These are phyloP conservation scores for Lodderomyces margitis DNA, from an alignment of 1,139 yeast genomes.

Conservation along the genomic window DNA sequence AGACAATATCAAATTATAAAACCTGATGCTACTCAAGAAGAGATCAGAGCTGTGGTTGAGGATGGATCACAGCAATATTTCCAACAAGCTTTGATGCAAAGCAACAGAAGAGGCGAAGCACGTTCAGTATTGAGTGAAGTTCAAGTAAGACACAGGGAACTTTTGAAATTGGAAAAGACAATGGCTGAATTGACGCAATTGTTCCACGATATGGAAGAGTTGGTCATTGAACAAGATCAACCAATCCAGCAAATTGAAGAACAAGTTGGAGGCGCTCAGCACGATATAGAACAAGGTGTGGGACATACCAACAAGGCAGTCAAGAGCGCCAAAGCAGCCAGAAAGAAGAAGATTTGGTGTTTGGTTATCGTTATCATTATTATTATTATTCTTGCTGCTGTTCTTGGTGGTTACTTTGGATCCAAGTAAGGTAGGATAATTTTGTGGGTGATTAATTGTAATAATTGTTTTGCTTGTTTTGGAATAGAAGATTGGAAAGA, in stretches of 20 bases:
- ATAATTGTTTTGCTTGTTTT: too few relatives aligned
- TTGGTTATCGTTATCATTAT: slow-evolving; percentile 61
- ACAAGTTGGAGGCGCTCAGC: slow-evolving; percentile 80
- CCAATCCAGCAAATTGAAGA: slow-evolving; percentile 81
- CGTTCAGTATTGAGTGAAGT: slow-evolving; percentile 94
- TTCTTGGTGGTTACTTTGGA: slow-evolving; percentile 52
- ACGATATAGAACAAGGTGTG: slow-evolving; percentile 89
- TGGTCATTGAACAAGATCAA: slow-evolving; percentile 94
- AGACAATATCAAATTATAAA: slow-evolving; percentile 91
- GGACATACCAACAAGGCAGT: slow-evolving; percentile 94
- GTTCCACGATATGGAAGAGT: slow-evolving; percentile 94
- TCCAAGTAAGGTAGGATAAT: slow-evolving; percentile 9
- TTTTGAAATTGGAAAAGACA: slow-evolving; percentile 90
- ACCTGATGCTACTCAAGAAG: slow-evolving; percentile 88
- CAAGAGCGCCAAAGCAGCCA: slow-evolving; percentile 81
- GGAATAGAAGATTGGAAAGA: too few relatives aligned
- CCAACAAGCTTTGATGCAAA: slow-evolving; percentile 88
- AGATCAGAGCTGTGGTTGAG: slow-evolving; percentile 79
- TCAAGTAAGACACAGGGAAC: slow-evolving; percentile 93
- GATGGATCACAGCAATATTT: slow-evolving; percentile 81
- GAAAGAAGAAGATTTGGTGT: slow-evolving; percentile 92
- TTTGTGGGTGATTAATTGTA: too few relatives aligned
- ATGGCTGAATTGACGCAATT: slow-evolving; percentile 95
- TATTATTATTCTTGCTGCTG: slow-evolving; percentile 64
- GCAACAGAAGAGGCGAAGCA: slow-evolving; percentile 96